A percentile compares a stretch with the other conserved stretches of the same genome.
These are phyloP conservation scores for Coemansia sp. DNA, from an alignment of 192 early-diverging fungal genomes.

Conservation along the genomic window DNA sequence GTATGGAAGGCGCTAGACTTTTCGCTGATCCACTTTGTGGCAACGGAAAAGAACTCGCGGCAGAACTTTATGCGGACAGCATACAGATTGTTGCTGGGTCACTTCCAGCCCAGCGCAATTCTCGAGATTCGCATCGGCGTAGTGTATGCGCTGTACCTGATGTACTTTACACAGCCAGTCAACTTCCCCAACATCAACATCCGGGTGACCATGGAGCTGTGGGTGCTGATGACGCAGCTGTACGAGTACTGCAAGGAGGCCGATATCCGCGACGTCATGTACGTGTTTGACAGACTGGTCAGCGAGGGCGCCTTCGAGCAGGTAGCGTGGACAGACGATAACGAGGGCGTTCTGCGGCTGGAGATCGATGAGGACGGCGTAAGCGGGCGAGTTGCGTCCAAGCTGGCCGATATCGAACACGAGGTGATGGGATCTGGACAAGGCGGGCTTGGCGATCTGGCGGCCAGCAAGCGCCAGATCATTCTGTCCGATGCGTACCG, in stretches of 20 bases:
- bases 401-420: constrained; percentile 46
- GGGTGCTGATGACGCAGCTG: constrained; percentile 42
- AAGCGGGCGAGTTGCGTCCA: constrained; percentile 24
- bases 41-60: constrained; percentile 58
- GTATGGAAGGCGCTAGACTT: constrained; percentile 58
- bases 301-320: constrained; percentile 52
- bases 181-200: constrained; percentile 54
- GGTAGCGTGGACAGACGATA: constrained; percentile 53
- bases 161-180: constrained; percentile 61
- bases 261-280: constrained; percentile 48
- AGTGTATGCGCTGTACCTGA: constrained; percentile 56
- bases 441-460: constrained; percentile 39
- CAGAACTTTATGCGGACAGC: constrained; percentile 57
- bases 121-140: constrained; percentile 56
- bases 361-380: constrained; percentile 46
- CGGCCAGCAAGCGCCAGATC: constrained; percentile 43
- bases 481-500: constrained; percentile 37
- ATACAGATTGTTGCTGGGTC: constrained; percentile 52
- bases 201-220: constrained; percentile 54
- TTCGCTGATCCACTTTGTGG: constrained; percentile 60
- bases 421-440: constrained; percentile 53
- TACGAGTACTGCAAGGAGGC: constrained; percentile 51
- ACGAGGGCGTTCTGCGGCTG: constrained; percentile 46
- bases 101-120: constrained; percentile 39
- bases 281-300: constrained; percentile 51